phyloP scores from a whole-genome alignment of 129 eudicot genomes.

The Rutidosis leptorrhynchoides region DNA sequence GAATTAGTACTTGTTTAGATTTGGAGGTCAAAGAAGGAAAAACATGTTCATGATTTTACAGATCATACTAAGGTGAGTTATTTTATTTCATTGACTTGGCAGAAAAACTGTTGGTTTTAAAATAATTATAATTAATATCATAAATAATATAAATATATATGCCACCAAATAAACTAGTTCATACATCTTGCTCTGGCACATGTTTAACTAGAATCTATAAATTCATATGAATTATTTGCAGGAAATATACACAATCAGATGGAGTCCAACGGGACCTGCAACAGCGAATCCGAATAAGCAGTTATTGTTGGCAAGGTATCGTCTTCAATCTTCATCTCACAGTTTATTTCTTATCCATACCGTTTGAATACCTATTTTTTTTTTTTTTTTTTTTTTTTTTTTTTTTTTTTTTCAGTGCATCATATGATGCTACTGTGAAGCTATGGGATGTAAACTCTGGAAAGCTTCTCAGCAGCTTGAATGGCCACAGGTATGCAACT shows the following conservation, averaged over 20 bases:
- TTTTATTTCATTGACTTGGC: too few relatives aligned
- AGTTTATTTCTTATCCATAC: background rate
- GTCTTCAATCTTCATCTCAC: background rate
- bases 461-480: slow-evolving; percentile 37
- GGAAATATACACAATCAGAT: slow-evolving; percentile 45
- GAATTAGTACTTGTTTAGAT: slow-evolving; percentile 39
- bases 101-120: background rate
- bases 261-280: slow-evolving; percentile 62
- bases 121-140: too few relatives aligned
- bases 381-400: background rate
- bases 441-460: slow-evolving; percentile 61
- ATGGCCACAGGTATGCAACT: slow-evolving; percentile 46
- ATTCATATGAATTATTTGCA: slow-evolving; percentile 16
- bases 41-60: slow-evolving; percentile 42
- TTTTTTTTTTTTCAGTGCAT: slow-evolving; percentile 39
- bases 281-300: slow-evolving; percentile 52
- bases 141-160: too few relatives aligned
- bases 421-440: slow-evolving; percentile 63
- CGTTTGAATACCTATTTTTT: background rate
- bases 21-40: slow-evolving; percentile 54
- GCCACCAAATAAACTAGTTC: too few relatives aligned
- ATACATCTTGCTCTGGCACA: background rate
- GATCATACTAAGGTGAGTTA: slow-evolving; percentile 60
- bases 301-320: slow-evolving; percentile 57
- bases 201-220: background rate